Conservation (phyloP, 1,284 basidiomycete species). For the Cryptococcus jaspeensis region DNA sequence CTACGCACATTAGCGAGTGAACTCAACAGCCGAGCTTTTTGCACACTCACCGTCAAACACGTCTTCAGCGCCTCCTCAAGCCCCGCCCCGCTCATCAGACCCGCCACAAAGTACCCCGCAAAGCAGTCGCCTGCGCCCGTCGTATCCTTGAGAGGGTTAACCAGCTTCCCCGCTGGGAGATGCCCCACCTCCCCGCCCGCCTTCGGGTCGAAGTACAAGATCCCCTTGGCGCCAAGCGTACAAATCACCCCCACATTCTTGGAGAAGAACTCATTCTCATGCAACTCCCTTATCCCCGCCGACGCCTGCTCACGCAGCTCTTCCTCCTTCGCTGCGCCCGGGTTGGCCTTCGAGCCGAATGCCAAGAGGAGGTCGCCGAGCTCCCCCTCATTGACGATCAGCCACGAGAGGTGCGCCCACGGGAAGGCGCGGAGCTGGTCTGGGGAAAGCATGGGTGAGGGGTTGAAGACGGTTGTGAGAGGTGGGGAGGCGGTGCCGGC, state of each 20-base stretch:
- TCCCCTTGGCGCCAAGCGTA: constrained; percentile 43
- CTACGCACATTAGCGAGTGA: constrained; percentile 13
- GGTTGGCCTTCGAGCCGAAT: constrained; percentile 12
- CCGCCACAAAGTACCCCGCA: constrained; percentile 49
- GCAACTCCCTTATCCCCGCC: constrained; percentile 16
- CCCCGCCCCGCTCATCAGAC: constrained; percentile 38
- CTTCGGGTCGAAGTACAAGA: constrained; percentile 30
- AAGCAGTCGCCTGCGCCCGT: constrained; percentile 54
- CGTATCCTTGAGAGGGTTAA: constrained; percentile 43
- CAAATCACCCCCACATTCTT: constrained; percentile 32
- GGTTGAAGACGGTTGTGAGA: constrained; percentile 56
- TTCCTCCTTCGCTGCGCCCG: constrained; percentile 1
- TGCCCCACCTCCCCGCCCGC: constrained; percentile 15
- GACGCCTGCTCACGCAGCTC: constrained; percentile 7
- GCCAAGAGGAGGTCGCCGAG: constrained; percentile 30
- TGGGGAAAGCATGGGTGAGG: constrained; percentile 56
- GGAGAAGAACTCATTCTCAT: constrained; percentile 17
- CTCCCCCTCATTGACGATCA: constrained; percentile 60
- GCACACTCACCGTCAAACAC: constrained; percentile 37
- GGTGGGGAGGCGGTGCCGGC: constrained; percentile 26
- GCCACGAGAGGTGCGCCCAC: constrained; percentile 54
- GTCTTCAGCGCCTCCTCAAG: constrained; percentile 33
- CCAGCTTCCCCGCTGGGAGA: constrained; percentile 38
- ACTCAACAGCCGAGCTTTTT: neutral
- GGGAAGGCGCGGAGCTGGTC: constrained; percentile 52